A percentile compares a stretch with the other conserved stretches of the same genome.
phyloP scores from a whole-genome alignment of 305 asterid genomes.

The Rubia balearica region DNA sequence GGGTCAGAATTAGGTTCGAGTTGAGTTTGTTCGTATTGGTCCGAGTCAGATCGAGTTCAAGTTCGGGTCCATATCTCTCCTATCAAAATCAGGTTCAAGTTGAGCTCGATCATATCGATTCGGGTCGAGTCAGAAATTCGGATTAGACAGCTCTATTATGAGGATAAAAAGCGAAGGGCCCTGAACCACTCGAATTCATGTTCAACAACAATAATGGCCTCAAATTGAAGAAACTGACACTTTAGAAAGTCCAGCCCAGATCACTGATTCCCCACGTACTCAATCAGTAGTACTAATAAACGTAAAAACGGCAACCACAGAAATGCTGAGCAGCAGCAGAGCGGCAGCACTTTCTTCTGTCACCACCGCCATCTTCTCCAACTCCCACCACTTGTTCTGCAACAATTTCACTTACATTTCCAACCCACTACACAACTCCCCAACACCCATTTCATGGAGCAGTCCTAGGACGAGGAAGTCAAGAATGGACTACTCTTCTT shows the following conservation, averaged over 20 bases:
- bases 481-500: slow-evolving; percentile 46
- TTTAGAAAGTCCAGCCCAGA: slow-evolving; percentile 6
- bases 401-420: slow-evolving; percentile 34
- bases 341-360: slow-evolving; percentile 9
- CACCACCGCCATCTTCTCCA: slow-evolving; percentile 31
- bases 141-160: not conserved
- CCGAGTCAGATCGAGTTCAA: no score
- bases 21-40: no score
- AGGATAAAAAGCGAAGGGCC: slow-evolving; percentile 12
- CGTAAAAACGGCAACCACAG: not conserved
- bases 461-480: slow-evolving; percentile 25
- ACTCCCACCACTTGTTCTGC: slow-evolving; percentile 25
- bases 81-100: no score
- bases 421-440: slow-evolving; percentile 40
- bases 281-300: slow-evolving; percentile 1
- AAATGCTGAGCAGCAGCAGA: slow-evolving; percentile 20
- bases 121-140: no score
- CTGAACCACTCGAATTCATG: slow-evolving; percentile 10
- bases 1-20: no score
- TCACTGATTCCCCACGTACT: not conserved
- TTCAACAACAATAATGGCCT: slow-evolving; percentile 10
- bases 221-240: slow-evolving; percentile 11
- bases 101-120: no score
- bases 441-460: slow-evolving; percentile 45
- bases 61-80: no score